Conservation (phyloP, 441 rosid genomes). For the Rhodomyrtus psidioides region DNA sequence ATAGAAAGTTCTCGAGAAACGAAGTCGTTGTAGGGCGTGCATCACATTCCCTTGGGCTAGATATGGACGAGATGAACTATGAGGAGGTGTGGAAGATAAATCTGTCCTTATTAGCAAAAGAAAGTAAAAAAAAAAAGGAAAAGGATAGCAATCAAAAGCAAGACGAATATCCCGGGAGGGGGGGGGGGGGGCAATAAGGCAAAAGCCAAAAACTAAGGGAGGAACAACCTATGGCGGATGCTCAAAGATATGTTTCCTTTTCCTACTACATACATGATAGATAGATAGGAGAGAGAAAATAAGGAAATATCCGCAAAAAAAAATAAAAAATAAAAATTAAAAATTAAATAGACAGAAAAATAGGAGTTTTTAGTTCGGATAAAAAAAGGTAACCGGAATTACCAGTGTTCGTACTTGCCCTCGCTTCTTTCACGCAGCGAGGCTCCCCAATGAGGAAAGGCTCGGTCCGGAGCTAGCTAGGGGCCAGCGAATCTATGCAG, state of each 20-base stretch:
- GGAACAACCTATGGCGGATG: background rate
- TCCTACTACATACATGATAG: background rate
- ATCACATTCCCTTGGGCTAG: background rate
- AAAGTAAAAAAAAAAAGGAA: background rate
- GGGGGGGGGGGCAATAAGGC: background rate
- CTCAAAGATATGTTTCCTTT: background rate
- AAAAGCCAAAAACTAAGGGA: background rate
- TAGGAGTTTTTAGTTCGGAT: background rate
- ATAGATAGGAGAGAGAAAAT: background rate
- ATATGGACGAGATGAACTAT: background rate
- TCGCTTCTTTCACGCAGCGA: background rate
- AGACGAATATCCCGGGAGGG: background rate
- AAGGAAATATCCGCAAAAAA: background rate
- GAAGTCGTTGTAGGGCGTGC: background rate
- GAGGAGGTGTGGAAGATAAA: fast-evolving
- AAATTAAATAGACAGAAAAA: background rate
- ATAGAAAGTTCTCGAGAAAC: background rate
- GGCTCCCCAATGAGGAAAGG: background rate
- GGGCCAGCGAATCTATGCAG: constrained; percentile 16
- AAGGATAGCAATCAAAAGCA: background rate
- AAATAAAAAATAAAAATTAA: too few relatives aligned
- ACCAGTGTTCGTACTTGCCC: background rate
- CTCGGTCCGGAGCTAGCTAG: too few relatives aligned
- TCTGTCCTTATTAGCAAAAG: background rate
- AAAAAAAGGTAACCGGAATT: background rate